Evolutionary conservation across 768 basidiomycete genomes (phyloP).

Genomic region (Asterophora lycoperdoides): DNA sequence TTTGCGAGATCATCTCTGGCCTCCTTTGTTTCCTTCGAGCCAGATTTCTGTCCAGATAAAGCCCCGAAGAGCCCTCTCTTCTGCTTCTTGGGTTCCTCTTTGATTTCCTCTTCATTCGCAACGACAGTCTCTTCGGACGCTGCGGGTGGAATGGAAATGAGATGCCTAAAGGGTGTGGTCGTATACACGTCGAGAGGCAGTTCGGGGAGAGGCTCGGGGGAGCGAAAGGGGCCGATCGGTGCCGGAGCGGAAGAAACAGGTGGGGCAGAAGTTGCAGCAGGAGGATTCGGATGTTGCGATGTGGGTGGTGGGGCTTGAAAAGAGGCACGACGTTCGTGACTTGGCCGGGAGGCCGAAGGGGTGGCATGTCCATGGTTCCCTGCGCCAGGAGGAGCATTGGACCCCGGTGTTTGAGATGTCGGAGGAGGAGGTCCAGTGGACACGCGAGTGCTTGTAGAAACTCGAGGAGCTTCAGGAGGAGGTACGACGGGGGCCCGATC

Average conservation of each 20-base stretch:
- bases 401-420: neutral
- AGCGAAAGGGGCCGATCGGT: neutral
- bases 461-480: neutral
- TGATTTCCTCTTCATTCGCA: conserved; percentile 28
- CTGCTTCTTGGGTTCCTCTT: conserved; percentile 30
- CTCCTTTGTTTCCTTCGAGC: conserved; percentile 8
- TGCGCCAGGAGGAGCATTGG: neutral
- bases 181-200: conserved; percentile 62
- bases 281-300: neutral
- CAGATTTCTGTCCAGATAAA: conserved; percentile 29
- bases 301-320: neutral
- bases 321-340: conserved; percentile 1
- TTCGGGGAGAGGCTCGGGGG: conserved; percentile 55
- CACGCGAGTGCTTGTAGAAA: neutral
- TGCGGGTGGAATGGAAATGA: conserved; percentile 44
- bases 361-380: neutral
- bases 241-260: neutral
- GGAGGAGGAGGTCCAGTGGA: neutral
- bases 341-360: neutral
- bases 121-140: conserved; percentile 27
- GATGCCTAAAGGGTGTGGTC: conserved; percentile 48
- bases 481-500: neutral
- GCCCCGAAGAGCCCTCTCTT: conserved; percentile 43
- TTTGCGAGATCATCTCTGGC: conserved; percentile 24
- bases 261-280: neutral